Percentiles rank a stretch among this genome's conserved stretches.
Evolutionary conservation across 2,329 filamentous ascomycete species (phyloP).

Genomic region (Triangularia setosa): DNA sequence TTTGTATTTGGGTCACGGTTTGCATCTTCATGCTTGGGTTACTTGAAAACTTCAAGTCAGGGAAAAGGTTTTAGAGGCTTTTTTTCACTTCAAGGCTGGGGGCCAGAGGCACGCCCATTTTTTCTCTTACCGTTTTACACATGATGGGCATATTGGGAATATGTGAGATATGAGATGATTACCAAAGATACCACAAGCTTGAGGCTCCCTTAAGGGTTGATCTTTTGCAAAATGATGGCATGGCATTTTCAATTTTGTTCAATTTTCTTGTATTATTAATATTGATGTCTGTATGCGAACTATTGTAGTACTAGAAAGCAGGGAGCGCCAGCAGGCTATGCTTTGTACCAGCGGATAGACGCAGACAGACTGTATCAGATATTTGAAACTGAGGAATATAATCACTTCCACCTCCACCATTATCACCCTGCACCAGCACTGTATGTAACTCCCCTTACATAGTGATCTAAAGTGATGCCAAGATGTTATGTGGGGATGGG

Average conservation of each 20-base stretch:
- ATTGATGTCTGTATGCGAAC: neutral
- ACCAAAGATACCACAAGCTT: slow-evolving; percentile 6
- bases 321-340: neutral
- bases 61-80: neutral
- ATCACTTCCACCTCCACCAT: neutral
- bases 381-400: neutral
- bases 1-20: neutral
- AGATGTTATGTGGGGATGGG: neutral
- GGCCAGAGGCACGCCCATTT: neutral
- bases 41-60: neutral
- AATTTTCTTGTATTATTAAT: neutral
- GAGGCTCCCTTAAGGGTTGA: neutral
- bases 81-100: neutral
- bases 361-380: neutral
- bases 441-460: neutral
- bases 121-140: neutral
- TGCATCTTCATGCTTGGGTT: neutral
- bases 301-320: neutral
- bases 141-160: neutral
- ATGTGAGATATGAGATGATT: neutral
- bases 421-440: neutral
- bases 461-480: neutral
- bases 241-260: neutral
- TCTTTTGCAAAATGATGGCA: neutral
- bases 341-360: neutral